Base-by-base conservation (phyloP, 768 basidiomycete genomes). In the Phaffia tasmanica region DNA sequence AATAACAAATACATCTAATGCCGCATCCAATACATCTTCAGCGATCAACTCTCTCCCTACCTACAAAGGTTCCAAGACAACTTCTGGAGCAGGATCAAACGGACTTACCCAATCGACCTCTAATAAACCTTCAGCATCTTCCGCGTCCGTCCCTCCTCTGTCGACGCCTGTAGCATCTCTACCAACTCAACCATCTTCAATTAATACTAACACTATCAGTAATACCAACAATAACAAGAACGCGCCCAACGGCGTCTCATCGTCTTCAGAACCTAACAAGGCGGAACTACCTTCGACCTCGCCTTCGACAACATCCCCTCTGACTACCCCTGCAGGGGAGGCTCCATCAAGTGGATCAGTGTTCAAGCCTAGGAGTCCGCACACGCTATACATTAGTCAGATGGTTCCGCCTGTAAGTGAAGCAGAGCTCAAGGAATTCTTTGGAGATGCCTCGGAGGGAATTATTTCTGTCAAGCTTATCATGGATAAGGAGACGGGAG, bases 311-410 rank as follows among this genome's bases (percentile, higher is more conserved):
- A 15, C 61, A 19, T 6, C 61, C 11, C 42, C 62, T 16, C 48
- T 48, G n/a, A 16, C 67, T 29, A 27, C 66, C 15, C n/a, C 53
- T 16, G 49, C 30, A 50, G 57, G n/a, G n/a, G 23, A 35, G 35
- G 18, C 7, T 14, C 56, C 47, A 15, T 23, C n/a, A 3, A 29
- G 30, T 11, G 56, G 27, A n/a, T 3, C 56, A 48, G n/a, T 18
- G 35, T 9, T 32, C n/a, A 19, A 14, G 25, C 16, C 60, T 19
- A 29, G 51, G 8, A 57, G 50, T 19, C 63, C 57, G 50, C 50
- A 51, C 49, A 92, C 89, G 9, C 81, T 91, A 61, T 91, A 88
- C 76, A 83, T 92, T 81, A 83, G 85, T 70, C 80, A 86, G 77
- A 75, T 79, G 21, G 76, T 79, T 4, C 71, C 78, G 9, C 74